Base-by-base conservation (phyloP, 495 filamentous ascomycete species). In the Penicillium turbatum region DNA sequence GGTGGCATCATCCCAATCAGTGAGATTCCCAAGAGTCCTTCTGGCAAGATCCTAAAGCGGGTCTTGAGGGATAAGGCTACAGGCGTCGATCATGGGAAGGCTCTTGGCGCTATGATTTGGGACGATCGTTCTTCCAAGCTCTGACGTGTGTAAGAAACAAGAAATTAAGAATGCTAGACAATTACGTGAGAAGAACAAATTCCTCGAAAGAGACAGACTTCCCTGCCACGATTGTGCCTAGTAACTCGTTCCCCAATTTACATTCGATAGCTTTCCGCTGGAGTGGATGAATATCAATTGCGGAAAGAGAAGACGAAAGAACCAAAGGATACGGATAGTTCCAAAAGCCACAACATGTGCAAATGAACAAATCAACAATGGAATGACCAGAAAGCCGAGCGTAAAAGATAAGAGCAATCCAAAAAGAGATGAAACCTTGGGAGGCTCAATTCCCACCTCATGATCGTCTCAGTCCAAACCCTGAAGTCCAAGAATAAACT, bases 321-420 rank as follows among this genome's bases (percentile, higher is more conserved):
- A 54, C 34, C 3, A 34, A 45, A 16, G 35, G 19, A 54, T 24
- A 52, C 51, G 27, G 39, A 58, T 54, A 51, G 34, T 39, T 61
- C 32, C 26, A 53, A 46, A 49, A 42, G 35, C 5, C 11, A 34
- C 60, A 52, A 29, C 57, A 62, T 63, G 51, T 61, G 36, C 52
- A 60, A 26, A 19, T 30, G 21, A 24, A 24, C 21, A 24, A 24
- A 24, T 4, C 21, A 61, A 27, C 24, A 48, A 46, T n/a, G 36
- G 45, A 53, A 45, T 52, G 39, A 55, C 47, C 55, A 50, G 52
- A 55, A 40, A 53, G 2, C 21, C 34, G n/a, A 21, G 24, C 21
- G 17, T 16, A 17, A 31, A 53, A 46, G 24, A 49, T 26, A 21
- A 40, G 10, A 46, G 24, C 26, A 42, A 44, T 21, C 21, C 6